phyloP scores from a whole-genome alignment of 2,329 filamentous ascomycete genomes.

The Phialemonium atrogriseum region DNA sequence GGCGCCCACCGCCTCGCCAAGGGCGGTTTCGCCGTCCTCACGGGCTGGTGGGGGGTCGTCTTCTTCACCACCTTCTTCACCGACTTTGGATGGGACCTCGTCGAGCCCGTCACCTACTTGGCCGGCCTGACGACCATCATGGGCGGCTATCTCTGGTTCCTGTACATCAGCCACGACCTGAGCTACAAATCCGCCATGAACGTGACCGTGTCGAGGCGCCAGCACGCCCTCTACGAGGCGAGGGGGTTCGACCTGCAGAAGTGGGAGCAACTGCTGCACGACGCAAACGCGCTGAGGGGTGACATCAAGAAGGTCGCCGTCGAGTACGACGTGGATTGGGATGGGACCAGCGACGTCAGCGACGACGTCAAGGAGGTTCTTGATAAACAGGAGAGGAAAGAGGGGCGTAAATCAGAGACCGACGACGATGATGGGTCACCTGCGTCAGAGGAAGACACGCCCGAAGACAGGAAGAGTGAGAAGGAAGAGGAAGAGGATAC shows the following conservation, averaged over 20 bases:
- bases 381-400: conserved; percentile 40
- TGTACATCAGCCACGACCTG: conserved; percentile 85
- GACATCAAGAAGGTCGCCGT: conserved; percentile 76
- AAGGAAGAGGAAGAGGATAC: conserved; percentile 18
- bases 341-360: conserved; percentile 68
- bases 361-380: conserved; percentile 53
- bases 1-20: conserved; percentile 73
- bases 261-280: conserved; percentile 74
- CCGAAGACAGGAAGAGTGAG: conserved; percentile 9
- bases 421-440: conserved; percentile 29
- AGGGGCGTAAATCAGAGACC: conserved; percentile 27
- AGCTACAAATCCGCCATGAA: conserved; percentile 82
- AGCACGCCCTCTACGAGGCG: conserved; percentile 66
- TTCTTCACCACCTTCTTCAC: conserved; percentile 67
- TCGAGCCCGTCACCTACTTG: conserved; percentile 86
- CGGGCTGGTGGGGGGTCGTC: conserved; percentile 74
- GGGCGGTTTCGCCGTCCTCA: conserved; percentile 65
- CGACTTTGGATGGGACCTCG: conserved; percentile 78
- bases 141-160: conserved; percentile 86
- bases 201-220: conserved; percentile 71
- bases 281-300: conserved; percentile 66
- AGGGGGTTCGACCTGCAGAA: conserved; percentile 66
- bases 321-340: conserved; percentile 88
- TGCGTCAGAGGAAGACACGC: conserved; percentile 20
- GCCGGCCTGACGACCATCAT: conserved; percentile 81